Evolutionary conservation across 371 early-diverging fungal species (phyloP).

Genomic region (Lichtheimia corymbifera): DNA sequence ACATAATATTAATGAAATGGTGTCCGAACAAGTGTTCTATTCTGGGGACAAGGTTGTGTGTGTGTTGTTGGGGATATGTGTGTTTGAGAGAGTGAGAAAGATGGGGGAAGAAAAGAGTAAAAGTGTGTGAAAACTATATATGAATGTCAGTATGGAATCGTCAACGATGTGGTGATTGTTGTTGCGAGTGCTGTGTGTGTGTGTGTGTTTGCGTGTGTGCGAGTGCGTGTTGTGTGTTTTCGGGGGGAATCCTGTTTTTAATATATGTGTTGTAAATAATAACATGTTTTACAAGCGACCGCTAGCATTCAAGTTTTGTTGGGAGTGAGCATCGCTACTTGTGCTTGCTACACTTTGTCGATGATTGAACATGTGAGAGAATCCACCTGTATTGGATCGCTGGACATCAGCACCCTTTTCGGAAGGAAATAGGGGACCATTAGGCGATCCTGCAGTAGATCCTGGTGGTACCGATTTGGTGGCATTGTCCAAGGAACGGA

Average conservation of each 20-base stretch:
- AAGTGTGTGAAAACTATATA: too few species aligned
- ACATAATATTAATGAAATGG: too few species aligned
- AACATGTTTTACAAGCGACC: slow-evolving; percentile 2
- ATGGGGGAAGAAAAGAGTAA: too few species aligned
- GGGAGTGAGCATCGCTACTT: slow-evolving; percentile 31
- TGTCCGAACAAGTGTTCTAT: too few species aligned
- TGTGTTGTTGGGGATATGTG: too few species aligned
- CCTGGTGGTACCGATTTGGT: slow-evolving; percentile 4
- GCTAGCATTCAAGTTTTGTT: slow-evolving; percentile 11
- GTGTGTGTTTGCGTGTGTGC: neutral
- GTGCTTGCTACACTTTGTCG: slow-evolving; percentile 42
- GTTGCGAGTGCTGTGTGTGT: neutral
- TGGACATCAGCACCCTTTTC: slow-evolving; percentile 12
- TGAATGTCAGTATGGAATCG: too few species aligned
- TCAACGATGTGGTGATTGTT: too few species aligned
- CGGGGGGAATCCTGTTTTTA: neutral
- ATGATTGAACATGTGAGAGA: slow-evolving; percentile 49
- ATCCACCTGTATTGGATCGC: slow-evolving; percentile 31
- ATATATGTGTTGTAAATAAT: neutral
- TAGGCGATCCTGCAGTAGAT: neutral
- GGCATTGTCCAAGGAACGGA: slow-evolving; percentile 44
- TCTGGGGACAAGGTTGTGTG: too few species aligned
- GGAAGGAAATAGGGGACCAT: slow-evolving; percentile 10
- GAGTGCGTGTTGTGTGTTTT: neutral
- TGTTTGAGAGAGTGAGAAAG: too few species aligned